Percentiles rank a stretch among this genome's conserved stretches.
phyloP scores from a whole-genome alignment of 768 basidiomycete genomes.

The Termitomyces sp. region DNA sequence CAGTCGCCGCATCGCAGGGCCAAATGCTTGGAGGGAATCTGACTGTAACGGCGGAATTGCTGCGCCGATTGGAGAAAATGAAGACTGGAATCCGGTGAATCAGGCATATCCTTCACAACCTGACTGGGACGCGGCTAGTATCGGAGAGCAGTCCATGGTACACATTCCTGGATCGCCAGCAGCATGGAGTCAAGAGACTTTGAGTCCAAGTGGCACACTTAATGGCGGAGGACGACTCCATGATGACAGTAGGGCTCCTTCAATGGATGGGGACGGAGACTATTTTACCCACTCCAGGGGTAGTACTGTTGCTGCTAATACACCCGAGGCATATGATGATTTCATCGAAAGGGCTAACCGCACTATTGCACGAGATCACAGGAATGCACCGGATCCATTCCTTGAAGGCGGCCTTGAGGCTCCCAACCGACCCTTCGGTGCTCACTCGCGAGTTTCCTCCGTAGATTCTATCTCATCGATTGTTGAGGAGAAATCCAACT shows the following conservation, averaged over 20 bases:
- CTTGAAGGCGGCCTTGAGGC: slow-evolving; percentile 52
- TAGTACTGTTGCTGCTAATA: slow-evolving; percentile 26
- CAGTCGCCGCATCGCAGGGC: slow-evolving; percentile 68
- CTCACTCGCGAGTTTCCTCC: slow-evolving; percentile 77
- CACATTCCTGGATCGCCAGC: slow-evolving; percentile 55
- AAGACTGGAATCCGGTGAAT: slow-evolving; percentile 77
- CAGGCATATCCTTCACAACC: slow-evolving; percentile 68
- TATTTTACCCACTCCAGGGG: slow-evolving; percentile 42
- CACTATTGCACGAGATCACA: slow-evolving; percentile 78
- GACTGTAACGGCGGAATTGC: slow-evolving; percentile 55
- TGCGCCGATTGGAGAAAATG: slow-evolving; percentile 59
- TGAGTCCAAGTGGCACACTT: slow-evolving; percentile 43
- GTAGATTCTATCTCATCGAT: slow-evolving; percentile 92
- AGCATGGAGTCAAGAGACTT: slow-evolving; percentile 59
- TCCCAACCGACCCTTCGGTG: slow-evolving; percentile 75
- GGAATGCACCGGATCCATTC: slow-evolving; percentile 83
- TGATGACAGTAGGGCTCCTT: slow-evolving; percentile 40
- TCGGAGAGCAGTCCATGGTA: slow-evolving; percentile 40
- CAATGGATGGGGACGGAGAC: slow-evolving; percentile 55
- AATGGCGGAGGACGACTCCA: slow-evolving; percentile 31
- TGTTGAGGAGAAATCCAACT: slow-evolving; percentile 86
- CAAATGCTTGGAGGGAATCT: slow-evolving; percentile 75
- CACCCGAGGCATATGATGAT: slow-evolving; percentile 57
- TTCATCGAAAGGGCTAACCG: slow-evolving; percentile 87
- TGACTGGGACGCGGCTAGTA: slow-evolving; percentile 72